Evolutionary conservation across 73 alveolate species (phyloP), one percentile per base, ranked within the genome.

Genomic region (Breviolum minutum): DNA sequence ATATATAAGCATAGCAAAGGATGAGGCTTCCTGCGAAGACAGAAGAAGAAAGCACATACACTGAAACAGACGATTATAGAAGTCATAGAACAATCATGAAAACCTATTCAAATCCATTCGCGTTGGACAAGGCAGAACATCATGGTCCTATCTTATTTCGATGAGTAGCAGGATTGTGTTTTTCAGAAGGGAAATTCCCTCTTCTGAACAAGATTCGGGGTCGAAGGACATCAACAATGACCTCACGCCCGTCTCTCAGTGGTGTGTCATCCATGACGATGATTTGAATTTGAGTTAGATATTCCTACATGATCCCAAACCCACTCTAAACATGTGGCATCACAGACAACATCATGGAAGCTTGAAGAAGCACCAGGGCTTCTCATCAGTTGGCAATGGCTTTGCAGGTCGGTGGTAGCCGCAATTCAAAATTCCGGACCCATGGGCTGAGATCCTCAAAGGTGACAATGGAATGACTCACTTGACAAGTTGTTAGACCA

Each of bases 191-290:
- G 54, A 40, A 40, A 9, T 40, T 30, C 81, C 40, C 81, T 71
- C 26, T 20, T 16, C 81, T 30, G 10, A 20, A 16, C 40, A 71
- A 20, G 40, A 12, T 64, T 26, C 63, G 17, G 22, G 64, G 54
- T 13, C 22, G 5, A 22, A 91, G 97, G 97, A 91, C 62, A 91
- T 91, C 84, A 91, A 91, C 97, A 91, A 73, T 64, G 97, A 91
- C 97, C 89, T 91, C 17, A 91, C 97, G 97, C 24, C 63, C 5
- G 32, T 26, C 32, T 12, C 89, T 26, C 26, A 48, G 96, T 17
- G 40, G n/a, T 68, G 77, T 68, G 77, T 22, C 77, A 68, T 17
- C 17, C 17, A 68, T 17, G 77, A 40, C 54, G 54, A 40, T 40
- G 54, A 40, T 40, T 40, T 40, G 54, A 0, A 3, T 40, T 3